Percentiles rank a stretch among this genome's conserved stretches.
These are phyloP conservation scores for Aspergillus brunneoviolaceus DNA, from an alignment of 2,329 filamentous ascomycete genomes.

Conservation along the genomic window DNA sequence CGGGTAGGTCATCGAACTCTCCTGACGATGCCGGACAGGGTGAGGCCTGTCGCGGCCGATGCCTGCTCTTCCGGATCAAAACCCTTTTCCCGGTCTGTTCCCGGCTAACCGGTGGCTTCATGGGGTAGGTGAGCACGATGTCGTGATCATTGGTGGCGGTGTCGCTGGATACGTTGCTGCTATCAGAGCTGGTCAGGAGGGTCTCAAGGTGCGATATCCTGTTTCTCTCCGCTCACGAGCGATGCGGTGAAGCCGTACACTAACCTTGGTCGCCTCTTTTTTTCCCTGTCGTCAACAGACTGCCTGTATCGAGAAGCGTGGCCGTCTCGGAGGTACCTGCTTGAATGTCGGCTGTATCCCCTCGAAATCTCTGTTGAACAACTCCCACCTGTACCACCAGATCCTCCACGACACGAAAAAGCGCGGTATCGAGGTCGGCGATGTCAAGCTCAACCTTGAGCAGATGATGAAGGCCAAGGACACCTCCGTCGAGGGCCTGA, in stretches of 20 bases:
- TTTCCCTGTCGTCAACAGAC: constrained; percentile 57
- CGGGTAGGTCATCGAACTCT: constrained; percentile 34
- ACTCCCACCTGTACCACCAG: constrained; percentile 97
- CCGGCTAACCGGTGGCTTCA: constrained; percentile 18
- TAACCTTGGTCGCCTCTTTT: constrained; percentile 13
- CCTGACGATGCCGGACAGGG: neutral
- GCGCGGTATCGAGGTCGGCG: constrained; percentile 94
- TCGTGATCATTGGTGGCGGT: constrained; percentile 96
- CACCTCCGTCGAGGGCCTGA: constrained; percentile 79
- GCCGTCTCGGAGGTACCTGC: constrained; percentile 91
- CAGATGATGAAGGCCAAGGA: constrained; percentile 99
- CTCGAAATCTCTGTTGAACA: constrained; percentile 99
- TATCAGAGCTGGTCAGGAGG: constrained; percentile 98
- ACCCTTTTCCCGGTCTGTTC: neutral
- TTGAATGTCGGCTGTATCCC: constrained; percentile 99
- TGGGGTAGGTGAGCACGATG: constrained; percentile 79
- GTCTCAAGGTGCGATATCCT: constrained; percentile 71
- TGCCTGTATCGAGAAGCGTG: constrained; percentile 97
- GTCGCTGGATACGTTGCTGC: constrained; percentile 98
- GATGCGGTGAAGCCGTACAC: constrained; percentile 4
- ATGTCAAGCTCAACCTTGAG: constrained; percentile 91
- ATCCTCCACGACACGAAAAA: constrained; percentile 95
- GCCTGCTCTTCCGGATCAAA: constrained; percentile 20
- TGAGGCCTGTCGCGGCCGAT: constrained; percentile 4
- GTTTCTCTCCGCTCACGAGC: neutral